phyloP scores from a whole-genome alignment of 164 flowering plant species.

The Nymphaea colorata region DNA sequence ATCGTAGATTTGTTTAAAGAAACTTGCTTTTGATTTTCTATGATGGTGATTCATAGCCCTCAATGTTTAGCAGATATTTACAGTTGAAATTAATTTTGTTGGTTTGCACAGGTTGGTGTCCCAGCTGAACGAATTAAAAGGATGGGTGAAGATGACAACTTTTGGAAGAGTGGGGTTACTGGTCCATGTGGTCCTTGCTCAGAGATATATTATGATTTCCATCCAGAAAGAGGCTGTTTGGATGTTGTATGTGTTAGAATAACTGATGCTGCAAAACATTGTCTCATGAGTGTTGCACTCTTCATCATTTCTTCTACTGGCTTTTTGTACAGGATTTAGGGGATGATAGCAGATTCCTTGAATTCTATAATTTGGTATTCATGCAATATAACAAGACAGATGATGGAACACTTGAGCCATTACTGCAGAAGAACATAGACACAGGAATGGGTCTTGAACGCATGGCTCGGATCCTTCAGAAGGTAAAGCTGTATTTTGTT shows the following conservation, averaged over 20 bases:
- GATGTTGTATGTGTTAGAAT: slow-evolving; percentile 31
- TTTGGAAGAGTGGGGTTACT: slow-evolving; percentile 90
- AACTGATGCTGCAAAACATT: too few species aligned
- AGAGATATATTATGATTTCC: slow-evolving; percentile 85
- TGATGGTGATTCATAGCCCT: too few species aligned
- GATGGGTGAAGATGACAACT: slow-evolving; percentile 93
- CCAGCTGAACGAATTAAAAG: slow-evolving; percentile 77
- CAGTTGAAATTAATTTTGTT: too few species aligned
- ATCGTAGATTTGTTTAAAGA: too few species aligned
- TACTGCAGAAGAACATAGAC: slow-evolving; percentile 79
- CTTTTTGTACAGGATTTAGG: slow-evolving; percentile 55
- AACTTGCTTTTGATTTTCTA: too few species aligned
- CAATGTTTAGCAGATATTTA: too few species aligned
- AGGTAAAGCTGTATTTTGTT: slow-evolving; percentile 23
- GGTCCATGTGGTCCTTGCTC: slow-evolving; percentile 99
- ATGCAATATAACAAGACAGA: slow-evolving; percentile 88
- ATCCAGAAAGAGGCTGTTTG: slow-evolving; percentile 68
- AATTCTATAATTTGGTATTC: slow-evolving; percentile 90
- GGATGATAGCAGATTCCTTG: slow-evolving; percentile 90
- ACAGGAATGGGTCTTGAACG: slow-evolving; percentile 95
- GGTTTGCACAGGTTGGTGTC: slow-evolving; percentile 58
- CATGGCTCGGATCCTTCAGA: slow-evolving; percentile 88
- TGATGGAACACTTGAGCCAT: slow-evolving; percentile 84
- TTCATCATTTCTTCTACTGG: not conserved
- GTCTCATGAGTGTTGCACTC: too few species aligned